A percentile compares a stretch with the other conserved stretches of the same genome.
These are phyloP conservation scores for Agaricus bisporus DNA, from an alignment of 768 basidiomycete species.

Conservation along the genomic window DNA sequence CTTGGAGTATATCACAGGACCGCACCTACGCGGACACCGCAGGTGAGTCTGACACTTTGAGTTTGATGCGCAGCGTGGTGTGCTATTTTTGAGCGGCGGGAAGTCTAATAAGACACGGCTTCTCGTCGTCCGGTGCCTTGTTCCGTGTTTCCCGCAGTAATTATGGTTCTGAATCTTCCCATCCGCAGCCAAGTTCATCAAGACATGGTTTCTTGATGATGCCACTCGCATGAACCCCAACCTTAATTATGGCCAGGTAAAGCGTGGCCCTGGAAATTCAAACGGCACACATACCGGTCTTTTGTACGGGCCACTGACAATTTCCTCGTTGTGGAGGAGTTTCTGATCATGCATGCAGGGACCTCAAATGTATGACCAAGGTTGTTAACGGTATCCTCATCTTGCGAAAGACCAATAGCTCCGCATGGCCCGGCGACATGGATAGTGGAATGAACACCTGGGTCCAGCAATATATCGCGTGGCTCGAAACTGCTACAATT, in stretches of 20 bases:
- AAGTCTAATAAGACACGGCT: background rate
- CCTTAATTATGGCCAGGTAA: constrained; percentile 51
- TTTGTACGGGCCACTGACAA: constrained; percentile 24
- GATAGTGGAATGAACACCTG: constrained; percentile 45
- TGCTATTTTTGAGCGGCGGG: background rate
- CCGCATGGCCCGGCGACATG: constrained; percentile 49
- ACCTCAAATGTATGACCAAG: constrained; percentile 55
- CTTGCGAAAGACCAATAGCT: constrained; percentile 40
- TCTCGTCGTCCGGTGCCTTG: background rate
- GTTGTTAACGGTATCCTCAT: constrained; percentile 46
- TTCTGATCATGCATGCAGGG: constrained; percentile 27
- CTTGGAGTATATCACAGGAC: constrained; percentile 38
- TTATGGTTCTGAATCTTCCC: background rate
- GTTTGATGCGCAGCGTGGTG: background rate
- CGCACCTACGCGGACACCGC: constrained; percentile 35
- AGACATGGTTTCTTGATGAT: constrained; percentile 55
- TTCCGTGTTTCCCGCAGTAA: background rate
- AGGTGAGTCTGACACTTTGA: constrained; percentile 21
- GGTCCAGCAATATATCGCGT: constrained; percentile 45
- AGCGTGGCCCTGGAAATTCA: constrained; percentile 33
- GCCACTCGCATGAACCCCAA: constrained; percentile 61
- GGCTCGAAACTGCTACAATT: constrained; percentile 46
- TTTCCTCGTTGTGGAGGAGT: background rate
- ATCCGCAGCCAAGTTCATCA: constrained; percentile 35
- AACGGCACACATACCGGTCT: constrained; percentile 47